These are phyloP conservation scores for Camellia granthamiana DNA, from an alignment of 148 eudicot species.

Conservation along the genomic window DNA sequence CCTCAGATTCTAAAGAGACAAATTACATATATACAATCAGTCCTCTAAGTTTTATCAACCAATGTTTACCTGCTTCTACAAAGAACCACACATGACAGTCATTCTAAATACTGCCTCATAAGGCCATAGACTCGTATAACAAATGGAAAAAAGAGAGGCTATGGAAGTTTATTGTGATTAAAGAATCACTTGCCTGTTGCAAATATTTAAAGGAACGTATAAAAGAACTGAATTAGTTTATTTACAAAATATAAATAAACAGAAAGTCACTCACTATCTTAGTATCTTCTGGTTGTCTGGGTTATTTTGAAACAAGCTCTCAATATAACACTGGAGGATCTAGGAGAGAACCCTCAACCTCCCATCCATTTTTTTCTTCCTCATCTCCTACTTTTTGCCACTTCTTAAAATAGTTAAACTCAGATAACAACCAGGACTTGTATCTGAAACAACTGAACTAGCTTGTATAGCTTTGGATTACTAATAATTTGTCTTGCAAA, in stretches of 20 bases:
- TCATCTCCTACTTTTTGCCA: background rate
- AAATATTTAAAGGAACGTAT: background rate
- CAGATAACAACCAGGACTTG: background rate
- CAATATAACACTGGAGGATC: background rate
- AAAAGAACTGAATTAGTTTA: background rate
- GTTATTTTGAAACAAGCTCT: background rate
- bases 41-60: slow-evolving; percentile 5
- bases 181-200: background rate
- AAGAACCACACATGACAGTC: background rate
- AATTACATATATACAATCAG: background rate
- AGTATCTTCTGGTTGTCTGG: background rate
- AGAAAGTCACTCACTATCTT: background rate
- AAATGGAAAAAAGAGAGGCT: background rate
- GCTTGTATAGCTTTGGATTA: background rate
- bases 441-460: slow-evolving; percentile 2
- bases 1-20: background rate
- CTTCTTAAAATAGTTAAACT: background rate
- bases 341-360: background rate
- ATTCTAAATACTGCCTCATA: background rate
- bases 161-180: background rate
- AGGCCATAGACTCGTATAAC: background rate
- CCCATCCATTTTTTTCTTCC: background rate
- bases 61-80: background rate
- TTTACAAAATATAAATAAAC: background rate
- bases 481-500: background rate